These are phyloP conservation scores for Bruguiera parviflora DNA, from an alignment of 345 rosid species.

Conservation along the genomic window DNA sequence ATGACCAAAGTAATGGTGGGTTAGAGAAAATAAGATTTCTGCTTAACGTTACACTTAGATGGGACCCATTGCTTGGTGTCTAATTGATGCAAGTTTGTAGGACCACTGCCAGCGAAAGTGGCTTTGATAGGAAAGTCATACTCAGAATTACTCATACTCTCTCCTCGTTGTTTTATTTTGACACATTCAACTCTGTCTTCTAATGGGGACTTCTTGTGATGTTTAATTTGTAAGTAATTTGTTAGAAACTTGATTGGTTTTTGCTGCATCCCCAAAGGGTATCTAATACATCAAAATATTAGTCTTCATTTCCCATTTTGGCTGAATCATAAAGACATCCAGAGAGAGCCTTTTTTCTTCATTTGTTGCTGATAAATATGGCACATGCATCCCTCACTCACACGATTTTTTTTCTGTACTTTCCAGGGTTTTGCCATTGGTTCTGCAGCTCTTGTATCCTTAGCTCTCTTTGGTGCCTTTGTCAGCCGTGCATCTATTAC, in stretches of 20 bases:
- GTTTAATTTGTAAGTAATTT: not conserved
- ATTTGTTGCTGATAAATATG: not conserved
- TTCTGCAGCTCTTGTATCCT: slow-evolving; percentile 76
- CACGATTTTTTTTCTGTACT: slow-evolving; percentile 6
- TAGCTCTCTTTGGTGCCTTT: slow-evolving; percentile 32
- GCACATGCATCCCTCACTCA: too few relatives aligned
- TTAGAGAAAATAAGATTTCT: too few relatives aligned
- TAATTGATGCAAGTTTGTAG: not conserved
- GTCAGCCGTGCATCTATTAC: slow-evolving; percentile 29
- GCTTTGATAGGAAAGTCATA: not conserved
- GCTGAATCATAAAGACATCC: not conserved
- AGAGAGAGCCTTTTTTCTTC: not conserved
- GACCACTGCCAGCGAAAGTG: not conserved
- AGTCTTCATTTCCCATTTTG: not conserved
- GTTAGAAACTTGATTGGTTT: not conserved
- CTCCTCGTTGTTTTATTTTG: not conserved
- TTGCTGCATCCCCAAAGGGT: not conserved
- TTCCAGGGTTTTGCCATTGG: slow-evolving; percentile 71
- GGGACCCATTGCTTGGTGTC: not conserved
- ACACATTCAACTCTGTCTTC: not conserved
- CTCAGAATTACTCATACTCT: not conserved
- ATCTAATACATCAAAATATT: not conserved
- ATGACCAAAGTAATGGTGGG: not conserved
- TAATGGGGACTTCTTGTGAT: not conserved
- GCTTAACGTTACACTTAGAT: not conserved